Conservation (phyloP, 768 basidiomycete genomes). For the Boletus huronensis region DNA sequence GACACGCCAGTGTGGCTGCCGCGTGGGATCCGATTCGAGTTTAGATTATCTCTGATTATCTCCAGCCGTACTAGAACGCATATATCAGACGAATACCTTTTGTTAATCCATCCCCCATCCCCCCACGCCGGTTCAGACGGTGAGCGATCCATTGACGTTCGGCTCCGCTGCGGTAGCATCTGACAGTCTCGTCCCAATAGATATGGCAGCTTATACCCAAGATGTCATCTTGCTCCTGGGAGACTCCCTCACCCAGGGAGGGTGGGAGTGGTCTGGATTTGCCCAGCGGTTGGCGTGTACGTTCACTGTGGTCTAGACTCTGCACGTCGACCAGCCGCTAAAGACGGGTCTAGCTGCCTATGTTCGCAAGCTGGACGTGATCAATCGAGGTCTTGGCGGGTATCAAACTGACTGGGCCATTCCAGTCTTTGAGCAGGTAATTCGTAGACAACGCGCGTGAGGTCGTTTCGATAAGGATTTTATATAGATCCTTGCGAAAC, state of each 20-base stretch:
- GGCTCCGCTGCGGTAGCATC: neutral
- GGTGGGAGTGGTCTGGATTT: constrained; percentile 60
- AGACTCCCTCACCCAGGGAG: constrained; percentile 76
- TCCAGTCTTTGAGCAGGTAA: constrained; percentile 73
- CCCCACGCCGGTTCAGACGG: neutral
- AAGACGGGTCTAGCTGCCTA: constrained; percentile 55
- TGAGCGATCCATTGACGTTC: neutral
- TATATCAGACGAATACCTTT: neutral
- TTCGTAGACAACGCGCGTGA: neutral
- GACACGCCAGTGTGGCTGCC: neutral
- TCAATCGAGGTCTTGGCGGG: constrained; percentile 82
- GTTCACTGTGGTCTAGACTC: neutral
- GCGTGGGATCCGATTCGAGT: neutral
- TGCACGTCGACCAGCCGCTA: neutral
- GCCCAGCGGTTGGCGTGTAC: constrained; percentile 57
- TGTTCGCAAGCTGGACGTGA: constrained; percentile 74
- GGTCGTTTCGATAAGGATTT: neutral
- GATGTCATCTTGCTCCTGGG: constrained; percentile 76
- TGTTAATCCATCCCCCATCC: neutral
- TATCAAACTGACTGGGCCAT: constrained; percentile 88
- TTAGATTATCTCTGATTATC: constrained; percentile 11
- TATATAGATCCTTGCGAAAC: constrained; percentile 56
- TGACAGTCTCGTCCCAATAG: neutral
- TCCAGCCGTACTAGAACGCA: neutral
- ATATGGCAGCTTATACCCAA: constrained; percentile 52